Evolutionary conservation across 2,329 filamentous ascomycete genomes (phyloP).

Genomic region (Fusarium austroafricanum): DNA sequence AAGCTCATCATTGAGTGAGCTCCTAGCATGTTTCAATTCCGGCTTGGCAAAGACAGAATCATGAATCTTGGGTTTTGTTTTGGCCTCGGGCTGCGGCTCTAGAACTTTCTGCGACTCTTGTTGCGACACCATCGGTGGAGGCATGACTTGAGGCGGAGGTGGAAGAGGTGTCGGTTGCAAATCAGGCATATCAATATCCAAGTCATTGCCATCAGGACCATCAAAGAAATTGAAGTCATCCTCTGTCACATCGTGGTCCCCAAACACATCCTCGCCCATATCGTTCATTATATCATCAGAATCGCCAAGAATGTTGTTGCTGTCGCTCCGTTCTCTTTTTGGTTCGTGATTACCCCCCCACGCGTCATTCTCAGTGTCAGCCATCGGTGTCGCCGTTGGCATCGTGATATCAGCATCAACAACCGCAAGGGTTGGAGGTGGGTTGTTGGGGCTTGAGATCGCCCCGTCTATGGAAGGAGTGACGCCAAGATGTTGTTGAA

Average conservation of each 20-base stretch:
- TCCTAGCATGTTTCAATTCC: conserved; percentile 68
- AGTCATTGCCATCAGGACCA: conserved; percentile 57
- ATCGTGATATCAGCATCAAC: conserved; percentile 47
- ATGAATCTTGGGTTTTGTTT: conserved; percentile 40
- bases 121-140: conserved; percentile 18
- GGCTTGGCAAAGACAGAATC: conserved; percentile 66
- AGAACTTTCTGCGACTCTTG: conserved; percentile 25
- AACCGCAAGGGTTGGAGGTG: conserved; percentile 44
- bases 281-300: conserved; percentile 75
- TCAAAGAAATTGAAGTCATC: conserved; percentile 89
- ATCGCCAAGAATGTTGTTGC: conserved; percentile 56
- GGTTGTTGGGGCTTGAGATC: conserved; percentile 66
- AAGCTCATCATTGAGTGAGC: conserved; percentile 60
- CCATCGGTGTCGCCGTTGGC: conserved; percentile 34
- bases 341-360: conserved; percentile 55
- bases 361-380: conserved; percentile 43
- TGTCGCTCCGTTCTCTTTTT: conserved; percentile 59
- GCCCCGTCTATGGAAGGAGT: conserved; percentile 68
- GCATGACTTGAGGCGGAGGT: conserved; percentile 18
- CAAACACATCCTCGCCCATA: conserved; percentile 76
- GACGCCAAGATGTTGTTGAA: conserved; percentile 64
- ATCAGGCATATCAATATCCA: conserved; percentile 51
- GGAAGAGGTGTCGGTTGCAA: conserved; percentile 24
- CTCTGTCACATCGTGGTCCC: conserved; percentile 80
- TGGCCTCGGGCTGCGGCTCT: conserved; percentile 26